Evolutionary conservation across 2,329 filamentous ascomycete species (phyloP), one percentile per base, ranked within the genome.

Genomic region (Hypomyces rosellus): DNA sequence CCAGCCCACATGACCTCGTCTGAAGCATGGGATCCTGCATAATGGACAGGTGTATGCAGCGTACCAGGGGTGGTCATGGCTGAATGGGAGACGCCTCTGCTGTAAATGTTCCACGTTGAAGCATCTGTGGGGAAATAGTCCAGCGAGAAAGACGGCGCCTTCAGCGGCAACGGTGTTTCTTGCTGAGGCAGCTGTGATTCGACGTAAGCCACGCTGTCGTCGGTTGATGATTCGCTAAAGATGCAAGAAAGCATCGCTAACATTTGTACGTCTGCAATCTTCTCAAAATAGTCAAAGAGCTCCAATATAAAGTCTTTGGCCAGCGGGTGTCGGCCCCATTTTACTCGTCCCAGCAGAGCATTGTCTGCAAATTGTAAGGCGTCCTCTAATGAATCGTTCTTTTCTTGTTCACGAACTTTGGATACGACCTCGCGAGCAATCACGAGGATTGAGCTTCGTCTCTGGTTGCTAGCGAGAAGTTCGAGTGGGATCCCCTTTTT

Each of bases 401-500:
- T 37, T 12, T 58, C 57, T 12, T 57, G 39, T 8, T 47, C 54
- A 34, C 56, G 61, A 41, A 54, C 61, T 45, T 56, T 65, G 9
- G 78, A 69, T 7, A 82, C 70, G 25, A 78, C 76, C 53, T 85
- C 76, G 55, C 77, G 80, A 14, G 87, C 87, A 55, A 91, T 80
- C 6, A 90, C 78, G 25, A 89, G 69, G 44, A 87, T 77, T 3
- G 81, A 83, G 52, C 85, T 75, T 8, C 75, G 73, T 38, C 74
- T 71, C 54, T 76, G 72, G 30, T 74, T 69, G 50, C 78, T 74
- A 3, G 75, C 72, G 40, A 86, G 69, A 22, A 88, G 70, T 58
- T 86, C 78, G 3, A 92, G 71, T 1, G 86, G 87, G 25, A 91
- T 84, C 41, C 89, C 82, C 57, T 88, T 86, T 56, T 84, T 82